Evolutionary conservation across 1,139 yeast species (phyloP).

Genomic region (Hyphopichia burtonii): DNA sequence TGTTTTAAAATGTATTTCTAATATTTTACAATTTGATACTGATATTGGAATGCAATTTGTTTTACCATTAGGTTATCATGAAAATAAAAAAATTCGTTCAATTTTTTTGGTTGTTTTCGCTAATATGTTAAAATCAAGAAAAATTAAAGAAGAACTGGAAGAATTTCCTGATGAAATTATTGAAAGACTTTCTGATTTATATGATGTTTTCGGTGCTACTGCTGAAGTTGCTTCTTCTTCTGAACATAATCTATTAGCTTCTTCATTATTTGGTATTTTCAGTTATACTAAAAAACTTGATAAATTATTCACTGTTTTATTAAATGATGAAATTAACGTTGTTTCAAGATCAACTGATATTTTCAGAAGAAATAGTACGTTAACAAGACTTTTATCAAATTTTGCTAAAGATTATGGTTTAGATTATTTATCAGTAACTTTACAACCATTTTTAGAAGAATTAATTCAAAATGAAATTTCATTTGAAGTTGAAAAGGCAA

Average conservation of each 20-base stretch:
- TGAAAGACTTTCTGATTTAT: conserved; percentile 20
- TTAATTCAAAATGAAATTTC: conserved; percentile 49
- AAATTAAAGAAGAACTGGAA: conserved; percentile 18
- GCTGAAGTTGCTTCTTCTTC: conserved; percentile 63
- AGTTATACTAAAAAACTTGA: conserved; percentile 55
- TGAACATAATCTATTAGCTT: conserved; percentile 55
- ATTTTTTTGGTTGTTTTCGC: conserved; percentile 78
- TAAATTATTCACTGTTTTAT: conserved; percentile 53
- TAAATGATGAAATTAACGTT: conserved; percentile 60
- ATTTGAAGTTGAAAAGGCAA: conserved; percentile 67
- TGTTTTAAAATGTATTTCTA: conserved; percentile 67
- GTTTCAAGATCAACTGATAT: conserved; percentile 69
- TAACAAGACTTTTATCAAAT: conserved; percentile 72
- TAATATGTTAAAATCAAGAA: conserved; percentile 53
- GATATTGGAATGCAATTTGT: conserved; percentile 79
- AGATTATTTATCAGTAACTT: conserved; percentile 51
- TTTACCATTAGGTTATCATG: conserved; percentile 75
- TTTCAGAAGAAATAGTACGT: conserved; percentile 77
- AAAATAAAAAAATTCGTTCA: conserved; percentile 60
- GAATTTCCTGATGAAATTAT: conserved; percentile 27
- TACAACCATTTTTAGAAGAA: conserved; percentile 57
- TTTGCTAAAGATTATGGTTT: conserved; percentile 68
- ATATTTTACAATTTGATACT: conserved; percentile 67
- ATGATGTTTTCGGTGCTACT: conserved; percentile 49
- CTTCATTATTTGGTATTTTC: conserved; percentile 63